phyloP scores from a whole-genome alignment of 805 yeast genomes.

The Candida ascalaphidarum region DNA sequence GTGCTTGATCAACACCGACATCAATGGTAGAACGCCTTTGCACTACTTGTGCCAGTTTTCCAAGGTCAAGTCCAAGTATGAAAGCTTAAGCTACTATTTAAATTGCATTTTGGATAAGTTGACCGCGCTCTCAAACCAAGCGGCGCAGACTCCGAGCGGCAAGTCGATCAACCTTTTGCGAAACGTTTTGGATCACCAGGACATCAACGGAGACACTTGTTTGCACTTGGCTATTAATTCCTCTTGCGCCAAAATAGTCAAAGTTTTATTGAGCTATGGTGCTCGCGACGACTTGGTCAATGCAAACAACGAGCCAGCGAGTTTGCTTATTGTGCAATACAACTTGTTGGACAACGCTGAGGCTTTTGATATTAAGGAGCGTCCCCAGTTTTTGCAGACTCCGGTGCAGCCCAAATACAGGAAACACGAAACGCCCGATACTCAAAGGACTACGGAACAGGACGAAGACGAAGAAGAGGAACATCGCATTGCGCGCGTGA shows the following conservation, averaged over 20 bases:
- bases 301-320: conserved; percentile 34
- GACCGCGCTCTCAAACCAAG: conserved; percentile 33
- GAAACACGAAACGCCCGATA: conserved; percentile 32
- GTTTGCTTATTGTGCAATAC: conserved; percentile 33
- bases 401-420: conserved; percentile 14
- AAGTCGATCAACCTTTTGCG: conserved; percentile 55
- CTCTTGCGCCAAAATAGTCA: conserved; percentile 67
- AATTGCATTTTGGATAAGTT: conserved; percentile 69
- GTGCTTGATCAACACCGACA: conserved; percentile 72
- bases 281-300: conserved; percentile 52
- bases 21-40: conserved; percentile 64
- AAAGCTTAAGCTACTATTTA: conserved; percentile 77
- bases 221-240: conserved; percentile 66
- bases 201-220: conserved; percentile 78
- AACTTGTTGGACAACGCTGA: conserved; percentile 12
- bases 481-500: conserved; percentile 20
- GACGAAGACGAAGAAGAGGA: conserved; percentile 33
- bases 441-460: conserved; percentile 36
- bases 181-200: conserved; percentile 66
- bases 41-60: conserved; percentile 79
- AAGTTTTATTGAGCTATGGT: conserved; percentile 76
- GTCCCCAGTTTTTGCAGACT: conserved; percentile 13
- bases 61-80: conserved; percentile 55
- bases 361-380: not conserved
- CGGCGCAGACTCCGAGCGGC: conserved; percentile 20